Evolutionary conservation across 2,329 filamentous ascomycete genomes (phyloP).

Genomic region (Beauveria sp.): DNA sequence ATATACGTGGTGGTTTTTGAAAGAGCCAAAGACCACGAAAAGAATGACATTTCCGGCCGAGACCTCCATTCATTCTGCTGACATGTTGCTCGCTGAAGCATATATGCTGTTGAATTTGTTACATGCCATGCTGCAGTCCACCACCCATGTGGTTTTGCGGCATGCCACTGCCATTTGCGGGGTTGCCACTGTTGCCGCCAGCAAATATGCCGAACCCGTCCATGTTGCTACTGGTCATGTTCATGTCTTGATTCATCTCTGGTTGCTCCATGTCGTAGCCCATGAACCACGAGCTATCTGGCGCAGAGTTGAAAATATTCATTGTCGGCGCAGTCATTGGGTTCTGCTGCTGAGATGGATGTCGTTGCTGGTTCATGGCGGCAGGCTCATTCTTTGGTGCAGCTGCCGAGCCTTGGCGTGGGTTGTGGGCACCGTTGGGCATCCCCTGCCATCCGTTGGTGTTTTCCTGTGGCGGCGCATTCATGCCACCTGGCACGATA

Average conservation of each 20-base stretch:
- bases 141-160: slow-evolving; percentile 10
- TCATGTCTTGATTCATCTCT: slow-evolving; percentile 44
- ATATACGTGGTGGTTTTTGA: neutral
- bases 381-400: neutral
- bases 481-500: slow-evolving; percentile 37
- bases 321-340: slow-evolving; percentile 12
- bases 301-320: slow-evolving; percentile 26
- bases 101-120: neutral
- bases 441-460: slow-evolving; percentile 35
- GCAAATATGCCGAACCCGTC: slow-evolving; percentile 46
- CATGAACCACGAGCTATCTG: slow-evolving; percentile 76
- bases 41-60: neutral
- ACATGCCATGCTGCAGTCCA: slow-evolving; percentile 8
- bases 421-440: slow-evolving; percentile 22
- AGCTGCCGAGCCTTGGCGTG: slow-evolving; percentile 12
- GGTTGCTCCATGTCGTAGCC: slow-evolving; percentile 86
- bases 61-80: neutral
- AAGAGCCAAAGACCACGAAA: neutral
- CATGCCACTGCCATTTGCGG: slow-evolving; percentile 4
- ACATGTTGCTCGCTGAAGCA: neutral
- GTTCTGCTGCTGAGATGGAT: slow-evolving; percentile 3
- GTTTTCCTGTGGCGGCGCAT: slow-evolving; percentile 24
- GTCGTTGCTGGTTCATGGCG: neutral
- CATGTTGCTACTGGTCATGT: slow-evolving; percentile 32
- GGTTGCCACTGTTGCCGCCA: slow-evolving; percentile 14